Evolutionary conservation across 192 early-diverging fungal species (phyloP), one percentile per base, ranked within the genome.

Genomic region (Spinellus fusiger): DNA sequence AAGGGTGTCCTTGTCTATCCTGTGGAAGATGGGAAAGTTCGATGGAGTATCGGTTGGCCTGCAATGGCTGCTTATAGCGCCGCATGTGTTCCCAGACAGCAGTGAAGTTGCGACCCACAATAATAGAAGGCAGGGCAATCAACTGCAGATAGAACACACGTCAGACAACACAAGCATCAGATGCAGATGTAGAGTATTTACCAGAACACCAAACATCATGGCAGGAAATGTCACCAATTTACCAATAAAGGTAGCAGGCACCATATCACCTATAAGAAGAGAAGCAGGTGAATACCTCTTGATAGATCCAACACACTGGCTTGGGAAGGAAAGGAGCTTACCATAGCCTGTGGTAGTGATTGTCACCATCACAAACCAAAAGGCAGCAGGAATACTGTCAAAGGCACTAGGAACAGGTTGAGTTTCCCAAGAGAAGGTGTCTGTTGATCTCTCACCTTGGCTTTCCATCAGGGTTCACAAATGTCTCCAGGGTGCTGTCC

Each of bases 61-160:
- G 40, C 3, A n/a, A n/a, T 3, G 40, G 40, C 34, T 61, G 66
- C 33, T 74, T 18, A 44, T 44, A 73, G 10, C 76, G 72, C 22
- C 78, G 60, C 85, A 86, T 84, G 5, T 81, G 80, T 58, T 92
- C 88, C 88, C 88, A 92, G 15, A 92, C 90, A 46, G 86, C 74
- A 3, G 88, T 90, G 63, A 90, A 92, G 64, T 92, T 89, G 31
- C 88, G 69, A 18, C 90, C 90, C 32, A 92, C 87, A 60, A 92
- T 90, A 54, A 92, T 92, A 5, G 90, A 92, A 10, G 90, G 90
- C 60, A 92, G 60, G 0, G 89, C 86, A 67, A 92, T 92, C 23
- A 92, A 68, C 78, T 77, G 56, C 13, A 44, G 10, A 28, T 54
- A 16, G 16, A 33, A 5, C 20, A 16, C 13, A 37, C 35, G 35